Percentiles rank a stretch among this genome's conserved stretches.
Evolutionary conservation across 495 filamentous ascomycete species (phyloP).

Genomic region (Sordaria brevicollis): DNA sequence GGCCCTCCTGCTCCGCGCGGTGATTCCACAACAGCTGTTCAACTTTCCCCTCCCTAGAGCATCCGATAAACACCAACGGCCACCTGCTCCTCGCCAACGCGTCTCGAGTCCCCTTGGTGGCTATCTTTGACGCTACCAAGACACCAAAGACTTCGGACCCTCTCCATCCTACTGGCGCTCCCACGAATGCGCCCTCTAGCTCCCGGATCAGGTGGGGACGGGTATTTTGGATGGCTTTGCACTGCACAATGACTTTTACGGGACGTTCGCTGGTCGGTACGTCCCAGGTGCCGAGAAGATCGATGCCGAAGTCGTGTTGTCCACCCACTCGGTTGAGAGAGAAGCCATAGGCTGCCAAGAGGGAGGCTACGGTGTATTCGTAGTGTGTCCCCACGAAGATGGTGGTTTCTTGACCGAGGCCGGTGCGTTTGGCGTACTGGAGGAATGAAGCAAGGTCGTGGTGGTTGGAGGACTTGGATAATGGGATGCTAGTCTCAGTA

Average conservation of each 20-base stretch:
- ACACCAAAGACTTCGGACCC: constrained; percentile 49
- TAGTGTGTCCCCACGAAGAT: constrained; percentile 56
- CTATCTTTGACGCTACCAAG: constrained; percentile 39
- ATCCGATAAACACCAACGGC: constrained; percentile 52
- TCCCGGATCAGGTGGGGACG: constrained; percentile 66
- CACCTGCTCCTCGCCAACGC: constrained; percentile 54
- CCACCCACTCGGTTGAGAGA: constrained; percentile 63
- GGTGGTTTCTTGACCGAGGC: constrained; percentile 38
- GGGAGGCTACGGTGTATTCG: constrained; percentile 60
- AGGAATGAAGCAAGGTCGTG: constrained; percentile 61
- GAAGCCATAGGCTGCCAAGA: constrained; percentile 55
- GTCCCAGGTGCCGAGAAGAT: constrained; percentile 73
- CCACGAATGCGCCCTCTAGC: constrained; percentile 69
- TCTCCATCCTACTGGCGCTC: constrained; percentile 60
- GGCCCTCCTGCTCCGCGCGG: constrained; percentile 49
- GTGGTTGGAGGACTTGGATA: constrained; percentile 45
- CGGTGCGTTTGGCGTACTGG: constrained; percentile 51
- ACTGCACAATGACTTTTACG: constrained; percentile 65
- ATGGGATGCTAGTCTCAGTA: constrained; percentile 4
- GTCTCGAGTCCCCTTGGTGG: constrained; percentile 49
- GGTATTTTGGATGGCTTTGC: constrained; percentile 56
- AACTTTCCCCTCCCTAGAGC: constrained; percentile 38
- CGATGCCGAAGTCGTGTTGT: constrained; percentile 66
- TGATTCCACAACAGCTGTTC: constrained; percentile 64
- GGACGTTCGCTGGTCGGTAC: constrained; percentile 30